These are phyloP conservation scores for Dactylellina haptotyla DNA, from an alignment of 2,329 filamentous ascomycete species.

Conservation along the genomic window DNA sequence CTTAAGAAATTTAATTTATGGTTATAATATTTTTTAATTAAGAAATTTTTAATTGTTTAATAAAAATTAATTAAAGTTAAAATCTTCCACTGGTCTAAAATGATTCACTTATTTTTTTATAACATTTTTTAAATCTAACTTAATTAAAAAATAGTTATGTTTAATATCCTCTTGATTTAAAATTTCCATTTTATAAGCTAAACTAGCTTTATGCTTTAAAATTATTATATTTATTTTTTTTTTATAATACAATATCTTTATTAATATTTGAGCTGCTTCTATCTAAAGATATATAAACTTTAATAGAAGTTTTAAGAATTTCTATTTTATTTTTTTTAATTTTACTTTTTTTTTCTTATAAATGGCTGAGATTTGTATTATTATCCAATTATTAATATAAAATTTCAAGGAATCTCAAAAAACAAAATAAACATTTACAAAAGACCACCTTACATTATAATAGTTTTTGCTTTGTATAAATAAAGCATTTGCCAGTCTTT, in stretches of 20 bases:
- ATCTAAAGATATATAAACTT: too few species aligned
- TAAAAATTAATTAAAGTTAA: background rate
- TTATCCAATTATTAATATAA: too few species aligned
- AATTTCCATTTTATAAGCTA: background rate
- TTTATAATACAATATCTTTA: too few species aligned
- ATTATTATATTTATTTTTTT: background rate
- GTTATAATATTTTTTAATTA: background rate
- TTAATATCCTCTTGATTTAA: background rate
- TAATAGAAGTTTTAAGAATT: too few species aligned
- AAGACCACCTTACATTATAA: background rate
- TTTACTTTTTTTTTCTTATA: too few species aligned
- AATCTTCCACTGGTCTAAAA: background rate
- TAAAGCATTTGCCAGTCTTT: background rate
- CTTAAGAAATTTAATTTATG: background rate
- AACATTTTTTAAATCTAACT: background rate
- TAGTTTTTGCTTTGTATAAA: background rate
- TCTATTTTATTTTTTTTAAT: too few species aligned
- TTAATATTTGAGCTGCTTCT: too few species aligned
- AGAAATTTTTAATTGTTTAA: background rate
- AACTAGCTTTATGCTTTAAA: background rate
- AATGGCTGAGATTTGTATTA: background rate
- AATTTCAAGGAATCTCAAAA: too few species aligned
- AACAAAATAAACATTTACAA: background rate
- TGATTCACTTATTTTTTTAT: background rate
- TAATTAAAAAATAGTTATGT: background rate